A percentile compares a stretch with the other conserved stretches of the same genome.
Evolutionary conservation across 2,329 filamentous ascomycete genomes (phyloP).

Genomic region (Beauveria varroae): DNA sequence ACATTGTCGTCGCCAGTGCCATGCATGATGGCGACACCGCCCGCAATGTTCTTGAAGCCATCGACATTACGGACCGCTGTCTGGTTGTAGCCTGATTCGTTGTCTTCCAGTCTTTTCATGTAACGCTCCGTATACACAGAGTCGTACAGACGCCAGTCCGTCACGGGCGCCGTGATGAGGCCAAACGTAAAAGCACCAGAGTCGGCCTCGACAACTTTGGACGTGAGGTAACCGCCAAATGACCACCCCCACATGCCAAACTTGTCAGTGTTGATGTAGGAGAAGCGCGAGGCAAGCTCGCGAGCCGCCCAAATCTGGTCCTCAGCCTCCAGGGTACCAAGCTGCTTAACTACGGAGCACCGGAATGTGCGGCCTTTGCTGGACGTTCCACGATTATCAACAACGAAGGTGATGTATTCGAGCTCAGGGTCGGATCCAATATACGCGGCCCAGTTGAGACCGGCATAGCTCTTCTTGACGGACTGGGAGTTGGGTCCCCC

Average conservation of each 20-base stretch:
- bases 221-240: slow-evolving; percentile 58
- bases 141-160: slow-evolving; percentile 66
- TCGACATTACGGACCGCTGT: slow-evolving; percentile 49
- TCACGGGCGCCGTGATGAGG: slow-evolving; percentile 57
- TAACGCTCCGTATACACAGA: slow-evolving; percentile 65
- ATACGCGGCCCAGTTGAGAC: slow-evolving; percentile 53
- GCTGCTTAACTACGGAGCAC: slow-evolving; percentile 46
- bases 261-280: slow-evolving; percentile 50
- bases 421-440: slow-evolving; percentile 60
- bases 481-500: slow-evolving; percentile 59
- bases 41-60: slow-evolving; percentile 56
- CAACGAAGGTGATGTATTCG: slow-evolving; percentile 58
- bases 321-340: slow-evolving; percentile 55
- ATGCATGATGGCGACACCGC: slow-evolving; percentile 56
- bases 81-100: slow-evolving; percentile 51
- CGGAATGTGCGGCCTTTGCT: slow-evolving; percentile 58
- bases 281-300: slow-evolving; percentile 39
- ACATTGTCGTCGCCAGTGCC: slow-evolving; percentile 66
- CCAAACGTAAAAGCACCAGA: slow-evolving; percentile 55
- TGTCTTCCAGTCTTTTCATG: slow-evolving; percentile 55
- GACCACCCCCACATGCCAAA: slow-evolving; percentile 65
- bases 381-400: slow-evolving; percentile 62
- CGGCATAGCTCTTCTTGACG: slow-evolving; percentile 48
- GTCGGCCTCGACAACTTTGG: slow-evolving; percentile 58
- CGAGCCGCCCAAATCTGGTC: slow-evolving; percentile 63